A percentile compares a stretch with the other conserved stretches of the same genome.
phyloP scores from a whole-genome alignment of 352 stramenopile species.

The Phytopythium ostracodes region DNA sequence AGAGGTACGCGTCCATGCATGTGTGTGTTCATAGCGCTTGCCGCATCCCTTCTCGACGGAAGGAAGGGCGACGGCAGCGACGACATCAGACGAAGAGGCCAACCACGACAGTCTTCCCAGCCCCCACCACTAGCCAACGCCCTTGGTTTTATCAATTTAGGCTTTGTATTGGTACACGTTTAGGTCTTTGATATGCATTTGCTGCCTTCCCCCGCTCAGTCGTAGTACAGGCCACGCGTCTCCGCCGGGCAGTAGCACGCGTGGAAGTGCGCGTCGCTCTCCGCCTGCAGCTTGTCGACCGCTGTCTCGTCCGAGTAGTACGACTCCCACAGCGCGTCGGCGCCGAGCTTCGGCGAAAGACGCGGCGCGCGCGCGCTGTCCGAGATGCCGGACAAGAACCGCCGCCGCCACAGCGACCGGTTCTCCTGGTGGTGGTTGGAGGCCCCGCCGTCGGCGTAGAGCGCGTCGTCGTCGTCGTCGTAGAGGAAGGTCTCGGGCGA shows the following conservation, averaged over 20 bases:
- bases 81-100: not conserved
- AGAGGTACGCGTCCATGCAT: not conserved
- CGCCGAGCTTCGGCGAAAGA: slow-evolving; percentile 30
- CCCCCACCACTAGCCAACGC: not conserved
- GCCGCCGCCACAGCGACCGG: slow-evolving; percentile 28
- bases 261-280: not conserved
- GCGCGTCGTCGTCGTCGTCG: slow-evolving; percentile 2
- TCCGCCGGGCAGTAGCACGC: not conserved
- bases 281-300: not conserved
- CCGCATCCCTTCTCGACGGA: not conserved
- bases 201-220: not conserved
- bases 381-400: slow-evolving; percentile 11
- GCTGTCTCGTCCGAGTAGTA: slow-evolving; percentile 1
- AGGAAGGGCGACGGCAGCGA: slow-evolving; percentile 1
- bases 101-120: no score
- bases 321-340: slow-evolving; percentile 37
- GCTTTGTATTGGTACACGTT: slow-evolving; percentile 5
- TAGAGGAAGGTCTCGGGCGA: slow-evolving; percentile 38
- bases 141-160: not conserved
- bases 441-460: not conserved
- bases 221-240: slow-evolving; percentile 1
- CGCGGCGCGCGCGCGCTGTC: slow-evolving; percentile 3
- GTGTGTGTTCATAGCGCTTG: not conserved
- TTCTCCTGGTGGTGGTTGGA: slow-evolving; percentile 4
- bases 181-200: not conserved